These are phyloP conservation scores for Boletus rufocinnamomeus DNA, from an alignment of 768 basidiomycete species.

Conservation along the genomic window DNA sequence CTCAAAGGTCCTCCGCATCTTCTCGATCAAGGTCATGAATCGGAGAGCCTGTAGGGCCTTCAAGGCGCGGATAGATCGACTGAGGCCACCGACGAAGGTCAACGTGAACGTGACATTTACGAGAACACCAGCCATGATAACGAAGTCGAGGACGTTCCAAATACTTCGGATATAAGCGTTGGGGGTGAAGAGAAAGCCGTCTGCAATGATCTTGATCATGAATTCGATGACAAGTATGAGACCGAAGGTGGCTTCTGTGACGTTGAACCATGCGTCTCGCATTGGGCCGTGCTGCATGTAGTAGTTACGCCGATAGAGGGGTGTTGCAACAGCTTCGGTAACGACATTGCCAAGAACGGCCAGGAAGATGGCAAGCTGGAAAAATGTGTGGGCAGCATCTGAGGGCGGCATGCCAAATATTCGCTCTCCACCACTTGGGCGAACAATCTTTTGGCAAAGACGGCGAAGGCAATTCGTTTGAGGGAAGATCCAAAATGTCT, in stretches of 20 bases:
- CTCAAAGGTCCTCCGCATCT: constrained; percentile 85
- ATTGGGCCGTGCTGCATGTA: constrained; percentile 57
- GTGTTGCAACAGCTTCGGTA: constrained; percentile 84
- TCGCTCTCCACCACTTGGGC: constrained; percentile 81
- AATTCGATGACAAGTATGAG: constrained; percentile 78
- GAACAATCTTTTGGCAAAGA: constrained; percentile 80
- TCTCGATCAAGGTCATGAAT: constrained; percentile 85
- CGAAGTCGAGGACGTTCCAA: constrained; percentile 90
- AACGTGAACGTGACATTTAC: constrained; percentile 73
- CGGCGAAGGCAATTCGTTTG: constrained; percentile 74
- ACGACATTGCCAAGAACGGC: constrained; percentile 80
- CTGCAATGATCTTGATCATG: constrained; percentile 86
- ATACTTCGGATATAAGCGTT: constrained; percentile 90
- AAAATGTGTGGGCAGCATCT: constrained; percentile 63
- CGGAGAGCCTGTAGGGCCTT: constrained; percentile 89
- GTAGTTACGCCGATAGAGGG: constrained; percentile 76
- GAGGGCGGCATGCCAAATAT: constrained; percentile 79
- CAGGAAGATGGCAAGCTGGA: constrained; percentile 72
- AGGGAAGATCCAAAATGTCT: constrained; percentile 85
- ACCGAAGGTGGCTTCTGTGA: constrained; percentile 74
- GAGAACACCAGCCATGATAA: constrained; percentile 77
- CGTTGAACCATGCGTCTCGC: constrained; percentile 85
- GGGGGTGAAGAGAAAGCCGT: constrained; percentile 88
- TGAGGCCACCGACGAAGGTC: constrained; percentile 74
- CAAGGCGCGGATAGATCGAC: constrained; percentile 79